Evolutionary conservation across 2,329 filamentous ascomycete species (phyloP).

Genomic region (Penicillium sp.): DNA sequence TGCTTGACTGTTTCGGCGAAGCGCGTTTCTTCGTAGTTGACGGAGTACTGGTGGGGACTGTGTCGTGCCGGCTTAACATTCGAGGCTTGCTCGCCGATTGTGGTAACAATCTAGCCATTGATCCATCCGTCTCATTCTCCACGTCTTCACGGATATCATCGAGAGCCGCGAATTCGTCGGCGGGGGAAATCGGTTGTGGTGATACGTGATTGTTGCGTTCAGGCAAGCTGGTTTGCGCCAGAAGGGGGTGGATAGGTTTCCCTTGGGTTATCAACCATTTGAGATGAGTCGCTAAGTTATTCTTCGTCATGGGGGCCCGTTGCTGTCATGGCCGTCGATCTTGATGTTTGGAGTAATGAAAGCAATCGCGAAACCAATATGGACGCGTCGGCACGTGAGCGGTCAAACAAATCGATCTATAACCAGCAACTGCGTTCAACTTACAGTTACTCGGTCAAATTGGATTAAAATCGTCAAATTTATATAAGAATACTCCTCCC

Average conservation of each 20-base stretch:
- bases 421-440: background rate
- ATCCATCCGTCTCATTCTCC: slow-evolving; percentile 28
- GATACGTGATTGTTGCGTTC: slow-evolving; percentile 26
- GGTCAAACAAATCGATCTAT: slow-evolving; percentile 19
- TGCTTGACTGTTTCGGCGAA: slow-evolving; percentile 10
- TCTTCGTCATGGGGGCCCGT: slow-evolving; percentile 49
- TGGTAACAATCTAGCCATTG: slow-evolving; percentile 49
- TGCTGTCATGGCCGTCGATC: slow-evolving; percentile 28
- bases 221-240: slow-evolving; percentile 24
- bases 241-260: slow-evolving; percentile 34
- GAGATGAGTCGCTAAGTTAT: slow-evolving; percentile 48
- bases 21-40: slow-evolving; percentile 22
- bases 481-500: background rate
- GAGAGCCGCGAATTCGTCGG: slow-evolving; percentile 19
- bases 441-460: background rate
- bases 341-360: slow-evolving; percentile 7
- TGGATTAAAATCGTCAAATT: background rate
- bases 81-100: slow-evolving; percentile 43
- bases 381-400: slow-evolving; percentile 30
- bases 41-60: slow-evolving; percentile 20
- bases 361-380: slow-evolving; percentile 15
- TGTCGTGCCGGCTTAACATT: slow-evolving; percentile 37
- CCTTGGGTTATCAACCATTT: slow-evolving; percentile 49
- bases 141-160: slow-evolving; percentile 28
- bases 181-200: slow-evolving; percentile 18